Conservation (phyloP, 1,284 basidiomycete species). For the Rhodotorula sp. region DNA sequence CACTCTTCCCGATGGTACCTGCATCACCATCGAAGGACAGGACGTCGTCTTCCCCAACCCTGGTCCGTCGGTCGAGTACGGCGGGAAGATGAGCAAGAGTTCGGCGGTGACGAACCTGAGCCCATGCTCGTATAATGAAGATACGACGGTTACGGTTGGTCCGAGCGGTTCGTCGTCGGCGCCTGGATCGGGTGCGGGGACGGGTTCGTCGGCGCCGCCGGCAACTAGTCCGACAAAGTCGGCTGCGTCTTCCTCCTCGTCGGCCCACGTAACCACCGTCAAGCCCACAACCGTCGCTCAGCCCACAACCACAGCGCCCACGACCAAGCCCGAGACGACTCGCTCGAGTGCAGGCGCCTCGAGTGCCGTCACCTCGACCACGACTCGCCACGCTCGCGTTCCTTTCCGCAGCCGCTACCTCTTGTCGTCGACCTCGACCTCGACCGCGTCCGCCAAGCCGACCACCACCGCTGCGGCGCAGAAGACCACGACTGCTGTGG, state of each 20-base stretch:
- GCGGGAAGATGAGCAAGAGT: slow-evolving; percentile 19
- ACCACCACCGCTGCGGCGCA: slow-evolving; percentile 1
- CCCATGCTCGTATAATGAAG: slow-evolving; percentile 23
- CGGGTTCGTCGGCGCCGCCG: background rate
- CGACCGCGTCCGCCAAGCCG: slow-evolving; percentile 1
- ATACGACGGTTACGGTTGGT: slow-evolving; percentile 25
- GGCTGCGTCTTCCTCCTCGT: background rate
- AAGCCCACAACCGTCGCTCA: too few species aligned
- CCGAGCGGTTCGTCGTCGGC: slow-evolving; percentile 7
- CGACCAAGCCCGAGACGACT: background rate
- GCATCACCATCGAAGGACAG: slow-evolving; percentile 46
- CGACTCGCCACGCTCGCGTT: too few species aligned
- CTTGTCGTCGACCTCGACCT: background rate
- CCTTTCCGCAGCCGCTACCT: too few species aligned
- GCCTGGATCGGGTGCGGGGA: background rate
- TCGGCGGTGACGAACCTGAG: slow-evolving; percentile 13
- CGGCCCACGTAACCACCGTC: background rate
- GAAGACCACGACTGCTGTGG: background rate
- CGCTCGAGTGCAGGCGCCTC: too few species aligned
- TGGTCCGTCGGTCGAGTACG: slow-evolving; percentile 45
- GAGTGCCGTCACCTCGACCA: background rate
- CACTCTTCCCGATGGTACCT: slow-evolving; percentile 46
- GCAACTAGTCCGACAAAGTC: background rate
- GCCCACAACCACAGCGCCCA: background rate
- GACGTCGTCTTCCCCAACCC: slow-evolving; percentile 49